Evolutionary conservation across 2,329 filamentous ascomycete genomes (phyloP), one percentile per base, ranked within the genome.

Genomic region (Neonectria hederae): DNA sequence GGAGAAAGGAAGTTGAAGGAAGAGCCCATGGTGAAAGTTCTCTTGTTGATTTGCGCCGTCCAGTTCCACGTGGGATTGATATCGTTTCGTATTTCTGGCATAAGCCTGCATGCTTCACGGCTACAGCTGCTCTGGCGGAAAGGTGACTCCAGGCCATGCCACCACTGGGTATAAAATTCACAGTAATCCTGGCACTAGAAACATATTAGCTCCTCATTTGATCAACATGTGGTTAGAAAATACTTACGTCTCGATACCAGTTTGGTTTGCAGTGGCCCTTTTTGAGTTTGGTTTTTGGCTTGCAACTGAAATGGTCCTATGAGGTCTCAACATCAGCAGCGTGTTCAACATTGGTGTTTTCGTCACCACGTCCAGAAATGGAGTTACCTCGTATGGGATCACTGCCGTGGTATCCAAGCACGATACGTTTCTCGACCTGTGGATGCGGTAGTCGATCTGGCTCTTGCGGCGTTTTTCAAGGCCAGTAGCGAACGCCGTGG

Each of bases 141-240:
- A 30, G 43, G 59, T 8, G 49, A 24, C 42, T 62, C 59, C 14
- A 28, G 54, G 22, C 59, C 59, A 21, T 55, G 51, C 17, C 42
- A 26, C 59, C 59, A 62, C 24, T 32, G 40, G 9, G 52, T 54
- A 21, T 51, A 52, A 5, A 43, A 17, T 14, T 62, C 43, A 43
- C 59, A 62, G 21, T 55, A 62, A 11, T 14, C n/a, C 14, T 43
- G 24, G 13, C 59, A 62, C 59, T 62, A n/a, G 24, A 19, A 13
- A 32, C 14, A 49, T 7, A 7, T 30, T 11, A n/a, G 7, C 5
- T 48, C 10, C 10, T 13, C 8, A 21, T 6, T 1, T 30, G 17
- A 7, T 32, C 17, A 3, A 32, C 14, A 9, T 9, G 28, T 38
- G 6, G 13, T 11, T 32, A 9, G 21, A 2, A 19, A 10, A 32